A percentile compares a stretch with the other conserved stretches of the same genome.
phyloP scores from a whole-genome alignment of 2,329 filamentous ascomycete species.

The Ilyonectria robusta region DNA sequence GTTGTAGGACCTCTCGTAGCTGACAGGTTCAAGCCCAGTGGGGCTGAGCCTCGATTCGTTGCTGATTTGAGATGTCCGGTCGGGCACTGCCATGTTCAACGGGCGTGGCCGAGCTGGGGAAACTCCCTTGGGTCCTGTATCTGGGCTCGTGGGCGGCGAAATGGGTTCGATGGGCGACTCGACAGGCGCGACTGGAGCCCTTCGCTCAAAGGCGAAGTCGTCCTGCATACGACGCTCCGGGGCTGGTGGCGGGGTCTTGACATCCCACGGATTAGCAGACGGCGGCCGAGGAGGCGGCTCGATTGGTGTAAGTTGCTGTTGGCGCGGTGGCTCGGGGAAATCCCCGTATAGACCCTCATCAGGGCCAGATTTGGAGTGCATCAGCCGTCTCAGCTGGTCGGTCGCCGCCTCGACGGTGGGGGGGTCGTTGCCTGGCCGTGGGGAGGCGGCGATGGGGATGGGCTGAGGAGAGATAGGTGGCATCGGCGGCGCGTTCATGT shows the following conservation, averaged over 20 bases:
- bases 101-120: constrained; percentile 34
- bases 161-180: constrained; percentile 43
- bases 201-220: constrained; percentile 44
- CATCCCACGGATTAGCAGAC: constrained; percentile 61
- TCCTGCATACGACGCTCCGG: constrained; percentile 39
- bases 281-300: constrained; percentile 54
- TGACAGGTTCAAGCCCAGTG: constrained; percentile 34
- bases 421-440: constrained; percentile 32
- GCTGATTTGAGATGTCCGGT: constrained; percentile 42
- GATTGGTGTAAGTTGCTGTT: constrained; percentile 33
- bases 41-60: constrained; percentile 44
- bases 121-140: constrained; percentile 26
- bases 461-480: constrained; percentile 20
- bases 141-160: constrained; percentile 43
- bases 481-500: constrained; percentile 9
- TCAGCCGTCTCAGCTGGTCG: constrained; percentile 47
- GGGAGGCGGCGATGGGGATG: constrained; percentile 31
- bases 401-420: constrained; percentile 50
- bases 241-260: constrained; percentile 43
- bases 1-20: constrained; percentile 43
- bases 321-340: constrained; percentile 30
- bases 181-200: constrained; percentile 41
- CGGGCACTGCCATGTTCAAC: constrained; percentile 33
- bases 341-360: constrained; percentile 43
- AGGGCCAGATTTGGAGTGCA: constrained; percentile 46